These are phyloP conservation scores for Suillus variegatus DNA, from an alignment of 768 basidiomycete genomes.

Conservation along the genomic window DNA sequence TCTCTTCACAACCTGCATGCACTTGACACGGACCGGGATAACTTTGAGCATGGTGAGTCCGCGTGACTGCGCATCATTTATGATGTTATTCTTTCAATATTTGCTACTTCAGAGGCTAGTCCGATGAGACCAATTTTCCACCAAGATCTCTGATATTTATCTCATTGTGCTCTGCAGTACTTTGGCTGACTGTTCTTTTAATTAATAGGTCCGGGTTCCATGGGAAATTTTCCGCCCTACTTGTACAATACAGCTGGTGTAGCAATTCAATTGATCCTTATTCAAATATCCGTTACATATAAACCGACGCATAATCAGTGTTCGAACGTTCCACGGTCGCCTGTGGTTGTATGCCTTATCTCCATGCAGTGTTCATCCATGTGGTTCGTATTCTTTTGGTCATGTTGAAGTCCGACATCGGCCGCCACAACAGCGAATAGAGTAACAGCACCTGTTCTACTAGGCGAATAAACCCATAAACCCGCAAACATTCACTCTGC, in stretches of 20 bases:
- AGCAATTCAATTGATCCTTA: background rate
- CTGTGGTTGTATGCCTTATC: background rate
- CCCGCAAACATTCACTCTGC: no score
- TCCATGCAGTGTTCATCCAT: background rate
- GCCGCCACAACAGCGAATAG: no score
- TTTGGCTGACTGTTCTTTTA: conserved; percentile 4
- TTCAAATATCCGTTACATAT: no score
- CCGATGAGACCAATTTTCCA: conserved; percentile 66
- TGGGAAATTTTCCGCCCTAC: background rate
- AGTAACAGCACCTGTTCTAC: no score
- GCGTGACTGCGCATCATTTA: conserved; percentile 3
- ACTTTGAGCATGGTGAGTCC: conserved; percentile 14
- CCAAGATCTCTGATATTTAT: conserved; percentile 67
- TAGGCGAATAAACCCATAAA: no score
- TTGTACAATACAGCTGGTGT: background rate
- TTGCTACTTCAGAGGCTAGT: conserved; percentile 68
- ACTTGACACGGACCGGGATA: background rate
- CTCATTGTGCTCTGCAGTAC: background rate
- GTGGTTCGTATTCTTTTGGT: background rate
- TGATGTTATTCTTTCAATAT: conserved; percentile 56
- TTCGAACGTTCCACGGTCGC: background rate
- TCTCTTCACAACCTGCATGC: background rate
- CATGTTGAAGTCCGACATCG: no score
- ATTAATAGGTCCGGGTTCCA: background rate
- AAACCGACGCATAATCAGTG: no score